These are phyloP conservation scores for Sporormia fimetaria DNA, from an alignment of 495 filamentous ascomycete genomes.

Conservation along the genomic window DNA sequence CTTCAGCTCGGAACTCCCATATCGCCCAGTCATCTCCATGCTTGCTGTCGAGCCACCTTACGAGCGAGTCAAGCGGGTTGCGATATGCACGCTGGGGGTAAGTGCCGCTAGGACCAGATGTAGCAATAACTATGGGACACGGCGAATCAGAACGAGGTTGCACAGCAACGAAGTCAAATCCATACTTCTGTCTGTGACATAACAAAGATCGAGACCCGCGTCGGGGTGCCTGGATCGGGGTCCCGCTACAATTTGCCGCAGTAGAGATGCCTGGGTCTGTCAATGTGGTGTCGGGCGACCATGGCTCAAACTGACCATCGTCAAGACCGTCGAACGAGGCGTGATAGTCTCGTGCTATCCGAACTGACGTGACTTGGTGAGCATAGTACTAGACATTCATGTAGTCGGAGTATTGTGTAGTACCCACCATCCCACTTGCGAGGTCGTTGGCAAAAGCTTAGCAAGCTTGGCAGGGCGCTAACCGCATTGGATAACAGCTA, in stretches of 20 bases:
- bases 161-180: no score
- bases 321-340: no score
- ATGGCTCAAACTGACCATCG: not conserved
- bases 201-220: slow-evolving; percentile 86
- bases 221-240: slow-evolving; percentile 74
- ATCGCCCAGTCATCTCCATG: slow-evolving; percentile 81
- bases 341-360: no score
- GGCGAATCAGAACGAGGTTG: slow-evolving; percentile 8
- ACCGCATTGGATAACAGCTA: no score
- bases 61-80: slow-evolving; percentile 75
- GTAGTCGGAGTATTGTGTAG: no score
- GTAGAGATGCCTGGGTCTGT: slow-evolving; percentile 46
- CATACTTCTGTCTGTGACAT: slow-evolving; percentile 69
- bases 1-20: slow-evolving; percentile 95
- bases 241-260: slow-evolving; percentile 66
- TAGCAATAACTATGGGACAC: slow-evolving; percentile 44
- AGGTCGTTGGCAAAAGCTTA: no score
- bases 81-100: slow-evolving; percentile 87
- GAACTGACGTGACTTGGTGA: no score
- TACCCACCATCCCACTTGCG: no score
- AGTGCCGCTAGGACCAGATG: slow-evolving; percentile 74
- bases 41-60: slow-evolving; percentile 72
- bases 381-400: no score
- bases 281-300: not conserved
- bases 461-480: no score